A percentile compares a stretch with the other conserved stretches of the same genome.
These are phyloP conservation scores for Blastobotrys terrestris DNA, from an alignment of 805 yeast genomes.

Conservation along the genomic window DNA sequence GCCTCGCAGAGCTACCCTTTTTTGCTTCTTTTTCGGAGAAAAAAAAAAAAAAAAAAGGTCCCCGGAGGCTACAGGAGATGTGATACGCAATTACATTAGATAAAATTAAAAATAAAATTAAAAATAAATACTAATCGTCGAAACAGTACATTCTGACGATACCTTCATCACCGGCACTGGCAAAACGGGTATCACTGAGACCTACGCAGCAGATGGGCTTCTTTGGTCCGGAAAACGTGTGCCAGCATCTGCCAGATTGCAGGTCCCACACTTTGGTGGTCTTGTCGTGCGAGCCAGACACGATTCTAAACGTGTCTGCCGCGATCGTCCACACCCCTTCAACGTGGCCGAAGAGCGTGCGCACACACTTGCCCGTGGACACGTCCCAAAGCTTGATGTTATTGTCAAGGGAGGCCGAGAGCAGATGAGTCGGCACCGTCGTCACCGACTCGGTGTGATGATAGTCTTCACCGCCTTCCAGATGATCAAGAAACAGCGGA, in stretches of 20 bases:
- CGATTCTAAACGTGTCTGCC: slow-evolving; percentile 90
- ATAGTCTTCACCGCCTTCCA: slow-evolving; percentile 35
- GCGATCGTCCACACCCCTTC: slow-evolving; percentile 98
- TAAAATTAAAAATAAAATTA: no score
- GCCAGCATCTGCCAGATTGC: slow-evolving; percentile 90
- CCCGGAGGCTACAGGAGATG: background rate
- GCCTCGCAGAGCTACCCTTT: background rate
- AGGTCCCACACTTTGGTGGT: slow-evolving; percentile 91
- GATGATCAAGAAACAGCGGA: slow-evolving; percentile 69
- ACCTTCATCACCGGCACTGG: slow-evolving; percentile 87
- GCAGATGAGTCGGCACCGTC: slow-evolving; percentile 63
- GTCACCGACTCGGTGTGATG: slow-evolving; percentile 4
- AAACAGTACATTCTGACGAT: slow-evolving; percentile 78
- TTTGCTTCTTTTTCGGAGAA: background rate
- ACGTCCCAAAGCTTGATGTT: slow-evolving; percentile 93
- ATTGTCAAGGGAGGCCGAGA: slow-evolving; percentile 85
- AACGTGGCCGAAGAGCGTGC: slow-evolving; percentile 96
- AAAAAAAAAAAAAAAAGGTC: background rate
- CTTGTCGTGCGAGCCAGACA: slow-evolving; percentile 92
- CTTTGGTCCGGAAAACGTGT: slow-evolving; percentile 74
- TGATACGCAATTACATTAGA: no score
- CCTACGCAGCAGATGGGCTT: slow-evolving; percentile 61
- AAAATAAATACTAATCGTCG: slow-evolving; percentile 33
- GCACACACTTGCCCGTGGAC: slow-evolving; percentile 73
- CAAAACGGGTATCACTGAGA: slow-evolving; percentile 81